Evolutionary conservation across 2,329 filamentous ascomycete species (phyloP), one percentile per base, ranked within the genome.

Genomic region (Diaporthe citrichinensis): DNA sequence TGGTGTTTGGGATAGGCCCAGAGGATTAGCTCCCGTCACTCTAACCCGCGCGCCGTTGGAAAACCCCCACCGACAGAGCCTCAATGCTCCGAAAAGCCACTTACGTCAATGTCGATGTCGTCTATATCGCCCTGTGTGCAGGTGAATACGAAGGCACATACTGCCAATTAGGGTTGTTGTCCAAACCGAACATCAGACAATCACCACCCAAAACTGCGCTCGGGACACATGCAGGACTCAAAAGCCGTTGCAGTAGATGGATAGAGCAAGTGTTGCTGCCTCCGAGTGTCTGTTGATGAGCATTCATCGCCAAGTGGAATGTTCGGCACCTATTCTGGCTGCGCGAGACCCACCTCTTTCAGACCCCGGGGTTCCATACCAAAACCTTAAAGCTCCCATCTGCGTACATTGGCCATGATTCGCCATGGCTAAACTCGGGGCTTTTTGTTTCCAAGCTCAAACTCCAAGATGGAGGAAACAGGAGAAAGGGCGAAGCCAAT

Each of bases 401-500:
- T 39, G 49, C n/a, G 65, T n/a, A 25, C 49, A 55, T 4, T 14
- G 15, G 23, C 46, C 62, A 68, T 68, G 62, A 53, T 68, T 68
- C 44, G 62, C 62, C 62, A 67, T 67, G 41, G 65, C 65, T 69
- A 55, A 69, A 69, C 65, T 55, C 46, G 65, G 65, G 65, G 31
- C 23, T 41, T 55, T 55, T 69, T 31, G 65, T 69, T 69, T 69
- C 65, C 65, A 69, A 69, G 65, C 65, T 69, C 65, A 69, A 69
- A 69, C 65, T 34, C 65, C 65, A 69, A 69, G 34, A 41, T 69
- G 49, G 49, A 25, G 49, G 65, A 55, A 69, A 55, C 65, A 69
- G 65, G 65, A 69, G 65, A 55, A 41, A 55, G 65, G 65, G 65
- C 49, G 65, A 55, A 55, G 65, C 65, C 65, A 69, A 69, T 69